These are phyloP conservation scores for Zizania palustris DNA, from an alignment of 202 grass and related monocot species.

Conservation along the genomic window DNA sequence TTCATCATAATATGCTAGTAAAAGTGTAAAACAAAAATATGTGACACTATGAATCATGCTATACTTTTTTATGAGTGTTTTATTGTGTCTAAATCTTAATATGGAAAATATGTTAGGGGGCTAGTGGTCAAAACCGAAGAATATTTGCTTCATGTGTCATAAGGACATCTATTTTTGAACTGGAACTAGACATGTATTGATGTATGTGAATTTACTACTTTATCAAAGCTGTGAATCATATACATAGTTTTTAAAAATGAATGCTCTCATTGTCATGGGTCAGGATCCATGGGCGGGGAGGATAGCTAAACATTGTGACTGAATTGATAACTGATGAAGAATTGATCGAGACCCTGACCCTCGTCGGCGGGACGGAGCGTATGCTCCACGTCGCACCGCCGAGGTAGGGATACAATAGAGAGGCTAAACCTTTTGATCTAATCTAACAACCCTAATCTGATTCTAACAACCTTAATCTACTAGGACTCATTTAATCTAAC, in stretches of 20 bases:
- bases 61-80: not conserved
- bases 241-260: not conserved
- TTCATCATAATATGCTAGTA: slow-evolving; percentile 21
- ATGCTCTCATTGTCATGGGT: no score
- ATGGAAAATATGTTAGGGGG: not conserved
- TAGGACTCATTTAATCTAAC: no score
- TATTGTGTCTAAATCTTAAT: slow-evolving; percentile 4
- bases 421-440: no score
- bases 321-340: no score
- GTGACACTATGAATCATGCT: not conserved
- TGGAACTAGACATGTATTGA: slow-evolving; percentile 3
- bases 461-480: no score
- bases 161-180: slow-evolving; percentile 21
- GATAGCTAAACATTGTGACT: no score
- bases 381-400: no score
- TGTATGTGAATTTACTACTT: slow-evolving; percentile 4
- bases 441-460: no score
- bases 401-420: no score
- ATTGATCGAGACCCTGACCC: no score
- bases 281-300: no score
- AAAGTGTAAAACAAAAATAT: slow-evolving; percentile 24
- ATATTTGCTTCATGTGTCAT: slow-evolving; percentile 1
- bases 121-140: not conserved
- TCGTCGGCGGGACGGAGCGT: no score
- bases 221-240: slow-evolving; percentile 12